A percentile compares a stretch with the other conserved stretches of the same genome.
These are phyloP conservation scores for Quaeritorhiza haematococci DNA, from an alignment of 371 early-diverging fungal species.

Conservation along the genomic window DNA sequence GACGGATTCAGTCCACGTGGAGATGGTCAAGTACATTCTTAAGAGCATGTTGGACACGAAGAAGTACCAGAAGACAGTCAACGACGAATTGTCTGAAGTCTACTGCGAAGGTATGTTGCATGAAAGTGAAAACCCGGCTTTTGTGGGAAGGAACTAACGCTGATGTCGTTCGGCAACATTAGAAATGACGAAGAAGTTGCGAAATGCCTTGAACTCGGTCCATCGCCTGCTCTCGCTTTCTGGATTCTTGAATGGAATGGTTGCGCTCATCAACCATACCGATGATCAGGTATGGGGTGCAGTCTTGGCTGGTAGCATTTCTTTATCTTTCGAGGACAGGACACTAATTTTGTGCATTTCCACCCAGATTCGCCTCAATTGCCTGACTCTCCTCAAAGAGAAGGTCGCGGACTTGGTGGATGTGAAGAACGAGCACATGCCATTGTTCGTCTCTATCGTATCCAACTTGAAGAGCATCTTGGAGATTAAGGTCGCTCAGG, in stretches of 20 bases:
- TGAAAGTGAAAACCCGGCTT: constrained; percentile 23
- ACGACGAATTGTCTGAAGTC: too few relatives aligned
- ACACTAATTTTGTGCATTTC: background rate
- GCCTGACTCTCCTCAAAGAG: constrained; percentile 72
- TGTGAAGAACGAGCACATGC: constrained; percentile 40
- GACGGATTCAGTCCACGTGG: too few relatives aligned
- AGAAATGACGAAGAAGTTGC: constrained; percentile 55
- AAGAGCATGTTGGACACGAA: too few relatives aligned
- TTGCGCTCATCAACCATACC: constrained; percentile 60
- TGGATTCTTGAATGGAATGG: constrained; percentile 67
- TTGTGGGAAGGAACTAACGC: constrained; percentile 42
- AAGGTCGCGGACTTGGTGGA: constrained; percentile 51
- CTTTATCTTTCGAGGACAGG: background rate
- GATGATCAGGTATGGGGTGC: constrained; percentile 40
- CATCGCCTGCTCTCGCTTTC: constrained; percentile 69
- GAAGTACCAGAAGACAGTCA: too few relatives aligned
- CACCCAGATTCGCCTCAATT: constrained; percentile 65
- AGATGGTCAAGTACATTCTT: too few relatives aligned
- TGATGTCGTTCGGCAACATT: constrained; percentile 58
- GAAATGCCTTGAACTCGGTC: constrained; percentile 70
- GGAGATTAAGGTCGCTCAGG: constrained; percentile 6
- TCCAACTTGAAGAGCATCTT: constrained; percentile 42
- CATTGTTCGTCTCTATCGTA: constrained; percentile 34
- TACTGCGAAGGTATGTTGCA: too few relatives aligned
- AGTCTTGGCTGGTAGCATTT: background rate